Base-by-base conservation (phyloP, 257 asterid genomes). In the Ophiorrhiza pumila region DNA sequence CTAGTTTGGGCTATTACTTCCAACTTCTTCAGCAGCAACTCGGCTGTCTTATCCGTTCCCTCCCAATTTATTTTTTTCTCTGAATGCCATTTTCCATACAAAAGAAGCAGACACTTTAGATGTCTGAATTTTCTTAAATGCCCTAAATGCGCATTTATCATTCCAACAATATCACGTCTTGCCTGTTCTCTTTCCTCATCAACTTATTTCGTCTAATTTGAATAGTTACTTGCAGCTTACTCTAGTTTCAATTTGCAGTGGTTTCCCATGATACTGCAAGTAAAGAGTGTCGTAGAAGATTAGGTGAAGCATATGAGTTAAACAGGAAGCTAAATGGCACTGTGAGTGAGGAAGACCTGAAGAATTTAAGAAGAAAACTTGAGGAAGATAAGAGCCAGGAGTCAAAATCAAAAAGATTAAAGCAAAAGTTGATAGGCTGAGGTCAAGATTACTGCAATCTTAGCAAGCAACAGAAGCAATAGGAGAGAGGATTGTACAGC, bases 251-350 rank as follows among this genome's bases (percentile, higher is more conserved):
- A n/a, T 39, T 23, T n/a, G 14, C 84, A 91, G 99, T 94, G 83
- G 89, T 91, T 68, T 87, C 81, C 66, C 99, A 94, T 71, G 86
- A 82, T 56, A 52, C 77, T 67, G 99, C 98, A 62, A 92, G 96
- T 78, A 95, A 90, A 84, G 96, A 95, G 67, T 91, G 98, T 80
- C 80, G 77, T 74, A 86, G 83, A 81, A 81, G 80, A 49, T 69
- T 95, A 31, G 80, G 78, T 37, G 97, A 92, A 82, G 96, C 99
- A n/a, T 91, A 94, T 63, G 97, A 83, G 65, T 32, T 90, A 85
- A 94, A 91, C 87, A 94, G 82, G 76, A 89, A 80, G 77, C 66
- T 81, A 57, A 87, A 88, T 29, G 97, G 98, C 65, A 76, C 71
- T 25, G 95, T 94, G 77, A 78, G 84, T 34, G 93, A 85, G 18